Evolutionary conservation across 139 green algal species (phyloP).

Genomic region (Diplosphaera chodatii): DNA sequence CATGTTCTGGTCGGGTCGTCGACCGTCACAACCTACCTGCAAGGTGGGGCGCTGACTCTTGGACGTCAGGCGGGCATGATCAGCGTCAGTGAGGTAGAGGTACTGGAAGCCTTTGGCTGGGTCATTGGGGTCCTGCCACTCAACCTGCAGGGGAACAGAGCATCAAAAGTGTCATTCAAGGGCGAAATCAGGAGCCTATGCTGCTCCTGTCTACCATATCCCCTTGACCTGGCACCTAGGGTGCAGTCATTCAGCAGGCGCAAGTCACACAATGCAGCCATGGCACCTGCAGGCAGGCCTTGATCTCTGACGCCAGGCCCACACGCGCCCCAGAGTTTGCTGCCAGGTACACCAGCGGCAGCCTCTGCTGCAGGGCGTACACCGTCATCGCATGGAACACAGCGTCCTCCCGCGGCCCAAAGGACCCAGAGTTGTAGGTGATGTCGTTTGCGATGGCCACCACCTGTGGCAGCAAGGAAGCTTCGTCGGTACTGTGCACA

Average conservation of each 20-base stretch:
- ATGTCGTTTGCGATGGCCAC: constrained; percentile 97
- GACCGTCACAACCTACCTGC: neutral
- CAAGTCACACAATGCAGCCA: neutral
- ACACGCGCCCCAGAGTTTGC: constrained; percentile 91
- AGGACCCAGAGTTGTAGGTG: constrained; percentile 83
- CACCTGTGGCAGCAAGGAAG: constrained; percentile 26
- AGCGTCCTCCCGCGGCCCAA: constrained; percentile 84
- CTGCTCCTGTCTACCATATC: too few species aligned
- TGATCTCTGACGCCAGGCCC: constrained; percentile 86
- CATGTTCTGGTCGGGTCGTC: too few species aligned
- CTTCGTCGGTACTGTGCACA: too few species aligned
- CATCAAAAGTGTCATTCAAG: too few species aligned
- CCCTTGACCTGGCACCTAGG: too few species aligned
- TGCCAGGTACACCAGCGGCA: constrained; percentile 94
- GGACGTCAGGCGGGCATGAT: constrained; percentile 59
- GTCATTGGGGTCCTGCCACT: constrained; percentile 63
- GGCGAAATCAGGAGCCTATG: too few species aligned
- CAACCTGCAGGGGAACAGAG: constrained; percentile 37
- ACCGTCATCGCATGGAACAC: constrained; percentile 83
- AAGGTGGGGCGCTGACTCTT: neutral
- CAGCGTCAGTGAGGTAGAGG: constrained; percentile 82
- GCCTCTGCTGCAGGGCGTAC: constrained; percentile 59
- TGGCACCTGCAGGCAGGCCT: constrained; percentile 56
- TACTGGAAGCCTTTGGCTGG: constrained; percentile 83
- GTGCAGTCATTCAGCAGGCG: neutral